phyloP scores from a whole-genome alignment of 805 yeast species.

The Wickerhamomyces subpelliculosus region DNA sequence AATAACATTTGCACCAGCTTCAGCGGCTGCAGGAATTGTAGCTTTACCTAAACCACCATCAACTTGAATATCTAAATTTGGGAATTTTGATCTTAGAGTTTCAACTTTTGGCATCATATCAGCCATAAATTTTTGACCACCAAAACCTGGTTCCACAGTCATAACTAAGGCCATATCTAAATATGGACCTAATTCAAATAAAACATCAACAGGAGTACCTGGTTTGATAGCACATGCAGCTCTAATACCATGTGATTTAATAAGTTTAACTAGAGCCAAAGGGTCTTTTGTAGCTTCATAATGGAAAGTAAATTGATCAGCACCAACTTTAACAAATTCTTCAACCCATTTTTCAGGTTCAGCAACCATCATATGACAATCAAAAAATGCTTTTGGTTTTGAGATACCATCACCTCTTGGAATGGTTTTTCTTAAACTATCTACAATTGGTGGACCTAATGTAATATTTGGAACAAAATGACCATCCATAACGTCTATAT shows the following conservation, averaged over 20 bases:
- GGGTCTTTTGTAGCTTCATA: slow-evolving; percentile 87
- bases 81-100: slow-evolving; percentile 62
- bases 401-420: slow-evolving; percentile 53
- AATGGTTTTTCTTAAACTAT: slow-evolving; percentile 65
- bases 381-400: slow-evolving; percentile 55
- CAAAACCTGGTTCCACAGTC: slow-evolving; percentile 99
- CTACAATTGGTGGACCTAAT: slow-evolving; percentile 85
- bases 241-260: slow-evolving; percentile 76
- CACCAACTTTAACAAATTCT: slow-evolving; percentile 89
- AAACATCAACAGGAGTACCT: slow-evolving; percentile 78
- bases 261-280: slow-evolving; percentile 60
- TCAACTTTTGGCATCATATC: slow-evolving; percentile 96
- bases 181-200: slow-evolving; percentile 65
- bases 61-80: slow-evolving; percentile 83
- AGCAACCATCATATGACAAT: slow-evolving; percentile 98
- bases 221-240: slow-evolving; percentile 96
- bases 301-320: slow-evolving; percentile 94
- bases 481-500: slow-evolving; percentile 98
- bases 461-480: slow-evolving; percentile 96
- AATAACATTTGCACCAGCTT: slow-evolving; percentile 95
- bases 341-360: slow-evolving; percentile 91
- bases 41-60: slow-evolving; percentile 93
- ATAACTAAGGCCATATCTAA: slow-evolving; percentile 94
- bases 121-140: slow-evolving; percentile 94
- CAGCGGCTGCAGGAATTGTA: slow-evolving; percentile 83